A percentile compares a stretch with the other conserved stretches of the same genome.
Conservation (phyloP, 306 rosid genomes). For the Abrus pulchellus region DNA sequence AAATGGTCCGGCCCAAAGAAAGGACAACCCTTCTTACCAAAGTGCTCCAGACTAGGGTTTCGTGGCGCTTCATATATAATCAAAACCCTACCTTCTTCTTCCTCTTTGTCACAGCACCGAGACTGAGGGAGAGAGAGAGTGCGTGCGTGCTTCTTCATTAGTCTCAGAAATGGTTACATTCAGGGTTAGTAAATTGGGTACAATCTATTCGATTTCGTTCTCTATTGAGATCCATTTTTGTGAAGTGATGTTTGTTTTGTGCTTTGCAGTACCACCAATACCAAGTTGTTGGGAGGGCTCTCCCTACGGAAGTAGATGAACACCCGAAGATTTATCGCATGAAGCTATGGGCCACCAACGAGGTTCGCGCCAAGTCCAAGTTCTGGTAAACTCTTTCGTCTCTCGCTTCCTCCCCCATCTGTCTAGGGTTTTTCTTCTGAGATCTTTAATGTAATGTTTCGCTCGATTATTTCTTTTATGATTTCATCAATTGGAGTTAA, state of each 20-base stretch:
- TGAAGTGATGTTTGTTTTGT: not conserved
- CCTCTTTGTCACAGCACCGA: conserved; percentile 14
- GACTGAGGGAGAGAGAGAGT: not conserved
- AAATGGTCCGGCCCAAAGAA: conserved; percentile 11
- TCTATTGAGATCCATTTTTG: not conserved
- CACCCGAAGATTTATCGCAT: conserved; percentile 90
- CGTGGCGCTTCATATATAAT: conserved; percentile 28
- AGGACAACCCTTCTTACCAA: not conserved
- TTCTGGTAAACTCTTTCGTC: conserved; percentile 68
- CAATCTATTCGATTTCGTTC: not conserved
- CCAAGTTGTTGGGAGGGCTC: conserved; percentile 93
- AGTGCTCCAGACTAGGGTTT: conserved; percentile 49
- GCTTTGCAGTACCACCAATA: conserved; percentile 81
- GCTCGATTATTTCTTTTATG: not conserved
- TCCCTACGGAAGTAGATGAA: conserved; percentile 77
- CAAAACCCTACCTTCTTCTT: conserved; percentile 50
- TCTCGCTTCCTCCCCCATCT: not conserved
- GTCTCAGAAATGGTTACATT: conserved; percentile 65
- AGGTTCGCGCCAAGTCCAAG: conserved; percentile 96
- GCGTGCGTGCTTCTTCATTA: conserved; percentile 25
- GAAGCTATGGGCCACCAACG: conserved; percentile 97
- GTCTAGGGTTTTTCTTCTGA: not conserved
- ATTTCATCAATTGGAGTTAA: not conserved
- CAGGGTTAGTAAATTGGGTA: conserved; percentile 55
- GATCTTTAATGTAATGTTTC: not conserved